phyloP scores from a whole-genome alignment of 108 stramenopile species.

The Skeletonema grethae region DNA sequence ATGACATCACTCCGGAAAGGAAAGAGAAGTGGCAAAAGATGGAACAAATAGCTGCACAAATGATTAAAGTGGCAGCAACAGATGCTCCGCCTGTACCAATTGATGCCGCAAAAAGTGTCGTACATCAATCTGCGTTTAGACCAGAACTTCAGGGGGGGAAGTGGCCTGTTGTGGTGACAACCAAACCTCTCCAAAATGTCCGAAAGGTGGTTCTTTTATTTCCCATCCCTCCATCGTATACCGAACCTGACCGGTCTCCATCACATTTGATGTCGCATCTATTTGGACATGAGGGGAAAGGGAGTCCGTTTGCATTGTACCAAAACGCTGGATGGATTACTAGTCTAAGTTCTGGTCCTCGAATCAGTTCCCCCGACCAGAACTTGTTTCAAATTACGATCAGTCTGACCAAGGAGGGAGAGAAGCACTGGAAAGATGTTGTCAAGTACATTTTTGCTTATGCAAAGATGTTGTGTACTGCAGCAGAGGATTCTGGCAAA shows the following conservation, averaged over 20 bases:
- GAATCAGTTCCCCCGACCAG: conserved; percentile 70
- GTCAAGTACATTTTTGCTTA: conserved; percentile 66
- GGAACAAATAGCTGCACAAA: conserved; percentile 34
- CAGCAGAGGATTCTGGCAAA: conserved; percentile 16
- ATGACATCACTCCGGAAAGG: conserved; percentile 1
- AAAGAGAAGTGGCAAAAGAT: conserved; percentile 39
- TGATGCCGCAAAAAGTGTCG: conserved; percentile 25
- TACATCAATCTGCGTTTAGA: conserved; percentile 56
- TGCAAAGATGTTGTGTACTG: conserved; percentile 58
- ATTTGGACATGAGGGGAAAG: conserved; percentile 82
- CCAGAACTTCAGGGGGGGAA: conserved; percentile 48
- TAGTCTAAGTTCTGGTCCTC: conserved; percentile 61
- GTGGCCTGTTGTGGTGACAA: conserved; percentile 74
- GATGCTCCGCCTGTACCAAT: conserved; percentile 64
- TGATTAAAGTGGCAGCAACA: conserved; percentile 64
- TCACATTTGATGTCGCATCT: conserved; percentile 62
- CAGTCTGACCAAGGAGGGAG: conserved; percentile 76
- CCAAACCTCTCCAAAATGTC: conserved; percentile 67
- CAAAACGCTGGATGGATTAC: conserved; percentile 69
- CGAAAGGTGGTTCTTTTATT: conserved; percentile 69
- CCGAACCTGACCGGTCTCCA: conserved; percentile 62
- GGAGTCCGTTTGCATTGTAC: conserved; percentile 68
- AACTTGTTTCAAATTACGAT: conserved; percentile 72
- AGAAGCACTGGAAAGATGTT: conserved; percentile 72
- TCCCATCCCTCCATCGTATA: conserved; percentile 60